Conservation (phyloP, 2,329 filamentous ascomycete species). For the Teratosphaeria epicoccoides region DNA sequence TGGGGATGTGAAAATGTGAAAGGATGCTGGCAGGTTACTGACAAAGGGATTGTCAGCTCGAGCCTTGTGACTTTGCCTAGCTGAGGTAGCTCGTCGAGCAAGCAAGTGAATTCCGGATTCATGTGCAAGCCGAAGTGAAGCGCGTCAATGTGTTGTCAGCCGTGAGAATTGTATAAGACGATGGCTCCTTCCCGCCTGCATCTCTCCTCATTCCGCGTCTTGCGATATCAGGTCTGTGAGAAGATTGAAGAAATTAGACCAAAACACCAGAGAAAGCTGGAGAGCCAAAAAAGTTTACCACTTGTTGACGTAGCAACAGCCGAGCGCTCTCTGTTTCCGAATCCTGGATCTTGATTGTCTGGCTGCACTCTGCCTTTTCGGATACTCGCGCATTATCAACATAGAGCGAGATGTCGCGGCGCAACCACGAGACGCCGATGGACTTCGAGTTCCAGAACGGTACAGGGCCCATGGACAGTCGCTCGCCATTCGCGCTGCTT, state of each 20-base stretch:
- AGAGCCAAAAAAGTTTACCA: background rate
- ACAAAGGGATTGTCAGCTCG: background rate
- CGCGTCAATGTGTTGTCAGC: background rate
- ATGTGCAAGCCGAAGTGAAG: background rate
- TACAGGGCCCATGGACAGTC: conserved; percentile 34
- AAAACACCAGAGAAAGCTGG: background rate
- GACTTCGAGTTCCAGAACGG: conserved; percentile 44
- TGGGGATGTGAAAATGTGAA: too few species aligned
- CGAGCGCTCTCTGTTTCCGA: background rate
- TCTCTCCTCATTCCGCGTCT: background rate
- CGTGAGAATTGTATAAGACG: background rate
- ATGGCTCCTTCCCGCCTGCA: background rate
- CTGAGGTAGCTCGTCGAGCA: too few species aligned
- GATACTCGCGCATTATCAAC: background rate
- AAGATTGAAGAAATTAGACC: background rate
- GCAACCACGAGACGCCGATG: conserved; percentile 29
- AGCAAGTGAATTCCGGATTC: background rate
- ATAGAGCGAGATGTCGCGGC: conserved; percentile 6
- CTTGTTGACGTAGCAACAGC: background rate
- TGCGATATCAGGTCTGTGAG: background rate
- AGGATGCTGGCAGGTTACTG: too few species aligned
- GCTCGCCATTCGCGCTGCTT: conserved; percentile 36
- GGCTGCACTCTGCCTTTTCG: background rate
- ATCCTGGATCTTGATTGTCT: background rate
- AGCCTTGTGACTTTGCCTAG: background rate